phyloP scores from a whole-genome alignment of 2,329 filamentous ascomycete species.

The Penicillium expansum region DNA sequence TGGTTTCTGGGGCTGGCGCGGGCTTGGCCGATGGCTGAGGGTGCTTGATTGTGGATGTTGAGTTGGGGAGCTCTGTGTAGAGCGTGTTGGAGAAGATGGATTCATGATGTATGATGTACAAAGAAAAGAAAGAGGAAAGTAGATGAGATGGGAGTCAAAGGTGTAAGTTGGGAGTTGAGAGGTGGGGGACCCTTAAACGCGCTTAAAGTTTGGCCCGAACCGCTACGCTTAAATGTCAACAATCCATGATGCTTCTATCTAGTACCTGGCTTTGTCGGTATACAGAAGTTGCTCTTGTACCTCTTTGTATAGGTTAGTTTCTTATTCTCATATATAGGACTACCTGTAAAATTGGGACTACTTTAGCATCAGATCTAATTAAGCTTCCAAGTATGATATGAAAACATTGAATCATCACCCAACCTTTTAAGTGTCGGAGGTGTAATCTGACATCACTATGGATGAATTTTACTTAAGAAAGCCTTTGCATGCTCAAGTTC shows the following conservation, averaged over 20 bases:
- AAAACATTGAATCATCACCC: neutral
- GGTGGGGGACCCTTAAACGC: neutral
- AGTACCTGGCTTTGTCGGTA: no score
- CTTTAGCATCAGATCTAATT: no score
- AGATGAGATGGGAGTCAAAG: neutral
- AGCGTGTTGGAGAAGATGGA: slow-evolving; percentile 25
- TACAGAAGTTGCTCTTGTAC: no score
- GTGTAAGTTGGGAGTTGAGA: neutral
- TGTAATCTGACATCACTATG: neutral
- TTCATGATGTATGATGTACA: slow-evolving; percentile 24
- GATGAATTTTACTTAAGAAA: neutral
- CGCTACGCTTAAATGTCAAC: neutral
- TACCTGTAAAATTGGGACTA: no score
- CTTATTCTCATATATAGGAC: no score
- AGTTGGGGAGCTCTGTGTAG: slow-evolving; percentile 24
- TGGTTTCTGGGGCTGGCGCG: slow-evolving; percentile 20
- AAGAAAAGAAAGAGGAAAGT: neutral
- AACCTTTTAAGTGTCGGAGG: neutral
- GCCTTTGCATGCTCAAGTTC: neutral
- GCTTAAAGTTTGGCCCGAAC: neutral
- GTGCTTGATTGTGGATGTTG: slow-evolving; percentile 18
- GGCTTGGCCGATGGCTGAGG: slow-evolving; percentile 26
- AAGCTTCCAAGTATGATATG: neutral
- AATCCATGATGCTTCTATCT: no score
- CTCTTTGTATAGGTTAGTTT: no score